Base-by-base conservation (phyloP, 805 yeast genomes). In the Sugiyamaella marilandica region DNA sequence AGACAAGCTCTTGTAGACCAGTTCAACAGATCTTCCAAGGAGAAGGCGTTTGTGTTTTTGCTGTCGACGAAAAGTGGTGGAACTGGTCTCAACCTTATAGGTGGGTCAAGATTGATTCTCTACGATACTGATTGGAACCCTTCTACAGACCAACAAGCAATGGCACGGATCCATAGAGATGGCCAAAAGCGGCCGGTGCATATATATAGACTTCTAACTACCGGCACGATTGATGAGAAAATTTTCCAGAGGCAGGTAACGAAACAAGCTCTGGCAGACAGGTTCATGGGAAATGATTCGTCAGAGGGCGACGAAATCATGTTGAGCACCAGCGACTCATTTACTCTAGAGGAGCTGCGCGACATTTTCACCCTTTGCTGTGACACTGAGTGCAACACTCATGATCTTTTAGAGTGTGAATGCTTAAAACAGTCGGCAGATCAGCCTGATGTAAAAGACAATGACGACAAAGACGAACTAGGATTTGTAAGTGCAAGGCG, bases 41-140 rank as follows among this genome's bases (percentile, higher is more conserved):
- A 65, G 33, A 55, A 61, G 13, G 67, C 73, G 2, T 81, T 85
- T 63, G 84, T 84, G 0, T 89, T 94, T 59, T 69, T 94, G 10
- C 68, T 94, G 10, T 87, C 96, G 2, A 85, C 97, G 0, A 88
- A 90, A 66, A 83, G 96, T 2, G 99, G 99, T 2, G 99, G 99
- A 0, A 83, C 86, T 55, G 99, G 99, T 0, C 73, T 94, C 41
- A 94, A 94, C 63, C 72, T 94, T 33, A 78, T 87, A 33, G 99
- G 98, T 0, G 99, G 95, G 0, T 87, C 95, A 0, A 71, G 98
- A 26, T 70, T 94, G 39, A 76, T 94, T 4, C 70, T 94, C 19
- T 85, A 87, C 63, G 99, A 94, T 65, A 88, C 94, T 58, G 98
- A 94, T 64, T 94, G 99, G 99, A 94, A 94, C 58, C 99, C 99